A percentile compares a stretch with the other conserved stretches of the same genome.
Conservation (phyloP, 306 rosid species). For the Vigna radiata region DNA sequence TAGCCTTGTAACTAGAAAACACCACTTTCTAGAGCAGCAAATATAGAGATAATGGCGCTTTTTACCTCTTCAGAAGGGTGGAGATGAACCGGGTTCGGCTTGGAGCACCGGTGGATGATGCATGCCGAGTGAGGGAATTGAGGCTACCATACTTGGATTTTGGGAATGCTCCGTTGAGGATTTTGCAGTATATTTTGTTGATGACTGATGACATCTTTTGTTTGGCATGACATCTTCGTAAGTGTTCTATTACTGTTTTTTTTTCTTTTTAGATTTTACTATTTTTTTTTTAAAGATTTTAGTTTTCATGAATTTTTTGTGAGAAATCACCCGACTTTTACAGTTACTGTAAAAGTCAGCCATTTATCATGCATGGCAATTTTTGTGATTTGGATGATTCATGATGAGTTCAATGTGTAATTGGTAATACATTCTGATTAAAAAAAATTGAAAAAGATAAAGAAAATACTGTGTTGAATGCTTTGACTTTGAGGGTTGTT, state of each 20-base stretch:
- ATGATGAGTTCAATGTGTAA: background rate
- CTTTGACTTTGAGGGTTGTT: constrained; percentile 31
- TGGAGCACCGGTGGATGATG: constrained; percentile 42
- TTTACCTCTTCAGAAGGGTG: constrained; percentile 63
- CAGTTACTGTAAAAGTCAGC: background rate
- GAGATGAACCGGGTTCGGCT: constrained; percentile 60
- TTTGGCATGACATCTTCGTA: constrained; percentile 45
- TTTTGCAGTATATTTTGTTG: constrained; percentile 78
- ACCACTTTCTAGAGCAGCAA: too few species aligned
- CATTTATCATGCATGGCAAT: background rate
- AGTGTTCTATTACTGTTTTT: constrained; percentile 23
- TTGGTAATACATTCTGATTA: background rate
- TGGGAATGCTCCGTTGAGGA: constrained; percentile 70
- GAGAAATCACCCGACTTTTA: background rate
- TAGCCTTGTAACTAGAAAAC: too few species aligned
- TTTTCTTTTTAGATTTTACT: background rate
- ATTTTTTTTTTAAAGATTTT: background rate
- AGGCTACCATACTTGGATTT: constrained; percentile 72
- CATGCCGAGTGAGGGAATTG: constrained; percentile 62
- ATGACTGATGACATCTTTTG: constrained; percentile 68
- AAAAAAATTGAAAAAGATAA: background rate
- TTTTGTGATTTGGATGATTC: background rate
- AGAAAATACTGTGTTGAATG: constrained; percentile 29
- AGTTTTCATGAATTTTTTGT: background rate
- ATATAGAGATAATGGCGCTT: too few species aligned